A percentile compares a stretch with the other conserved stretches of the same genome.
phyloP scores from a whole-genome alignment of 306 rosid species.

The Malus sieversii region DNA sequence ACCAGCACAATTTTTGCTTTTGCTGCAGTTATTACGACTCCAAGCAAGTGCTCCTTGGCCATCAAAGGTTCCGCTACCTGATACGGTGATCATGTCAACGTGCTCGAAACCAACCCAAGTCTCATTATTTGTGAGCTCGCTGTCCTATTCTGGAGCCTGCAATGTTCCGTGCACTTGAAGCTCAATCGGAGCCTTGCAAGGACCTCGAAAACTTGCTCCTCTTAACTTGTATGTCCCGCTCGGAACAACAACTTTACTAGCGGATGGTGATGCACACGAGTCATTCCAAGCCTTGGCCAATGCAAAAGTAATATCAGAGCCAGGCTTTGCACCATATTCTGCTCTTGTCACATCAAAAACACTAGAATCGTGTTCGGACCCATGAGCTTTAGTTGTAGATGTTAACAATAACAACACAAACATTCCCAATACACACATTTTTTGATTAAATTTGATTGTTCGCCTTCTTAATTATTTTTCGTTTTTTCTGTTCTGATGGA shows the following conservation, averaged over 20 bases:
- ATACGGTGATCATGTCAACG: background rate
- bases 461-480: background rate
- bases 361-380: too few species aligned
- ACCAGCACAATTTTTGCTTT: background rate
- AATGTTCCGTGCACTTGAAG: background rate
- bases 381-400: background rate
- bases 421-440: background rate
- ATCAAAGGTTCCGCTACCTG: constrained; percentile 2
- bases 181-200: background rate
- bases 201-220: background rate
- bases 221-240: background rate
- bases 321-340: background rate
- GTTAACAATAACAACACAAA: background rate
- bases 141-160: background rate
- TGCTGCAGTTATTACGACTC: background rate
- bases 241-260: background rate
- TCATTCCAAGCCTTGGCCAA: background rate
- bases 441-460: background rate
- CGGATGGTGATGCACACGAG: background rate
- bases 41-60: constrained; percentile 4
- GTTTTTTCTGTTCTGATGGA: background rate
- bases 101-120: background rate
- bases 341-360: background rate
- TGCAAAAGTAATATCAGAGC: background rate
- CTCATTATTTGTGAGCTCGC: too few species aligned